Evolutionary conservation across 306 rosid species (phyloP).

Genomic region (Acacia confusa): DNA sequence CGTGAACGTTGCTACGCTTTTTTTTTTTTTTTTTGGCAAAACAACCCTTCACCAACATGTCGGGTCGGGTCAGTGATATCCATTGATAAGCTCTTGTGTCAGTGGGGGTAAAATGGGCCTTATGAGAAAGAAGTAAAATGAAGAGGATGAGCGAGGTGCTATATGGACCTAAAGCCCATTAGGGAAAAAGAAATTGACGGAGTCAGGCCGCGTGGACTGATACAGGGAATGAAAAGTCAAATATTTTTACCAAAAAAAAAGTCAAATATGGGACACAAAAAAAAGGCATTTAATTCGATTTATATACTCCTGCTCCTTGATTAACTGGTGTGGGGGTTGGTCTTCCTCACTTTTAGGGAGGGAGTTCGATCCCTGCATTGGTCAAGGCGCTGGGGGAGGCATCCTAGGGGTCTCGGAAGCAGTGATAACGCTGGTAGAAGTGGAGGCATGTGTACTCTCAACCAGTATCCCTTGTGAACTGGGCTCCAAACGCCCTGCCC

Average conservation of each 20-base stretch:
- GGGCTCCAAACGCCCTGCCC: too few species aligned
- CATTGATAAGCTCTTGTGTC: not conserved
- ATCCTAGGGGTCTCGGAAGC: too few species aligned
- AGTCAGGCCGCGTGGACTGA: not conserved
- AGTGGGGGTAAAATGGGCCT: not conserved
- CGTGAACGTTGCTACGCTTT: not conserved
- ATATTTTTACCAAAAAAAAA: not conserved
- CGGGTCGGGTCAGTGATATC: not conserved
- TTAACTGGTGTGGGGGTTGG: too few species aligned
- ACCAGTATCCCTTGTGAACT: too few species aligned
- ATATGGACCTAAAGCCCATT: not conserved
- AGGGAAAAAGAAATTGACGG: not conserved
- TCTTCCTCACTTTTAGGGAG: too few species aligned
- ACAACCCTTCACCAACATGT: not conserved
- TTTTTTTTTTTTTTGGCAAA: not conserved
- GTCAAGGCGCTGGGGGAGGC: too few species aligned
- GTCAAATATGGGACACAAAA: not conserved
- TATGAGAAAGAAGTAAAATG: not conserved
- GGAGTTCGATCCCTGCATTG: too few species aligned
- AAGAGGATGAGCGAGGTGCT: not conserved
- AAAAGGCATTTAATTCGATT: not conserved
- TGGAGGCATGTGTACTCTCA: too few species aligned
- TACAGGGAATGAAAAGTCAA: not conserved
- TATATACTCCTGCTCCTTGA: too few species aligned
- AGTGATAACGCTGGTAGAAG: too few species aligned